Evolutionary conservation across 2,329 filamentous ascomycete species (phyloP), one percentile per base, ranked within the genome.

Genomic region (Aspergillus floridensis): DNA sequence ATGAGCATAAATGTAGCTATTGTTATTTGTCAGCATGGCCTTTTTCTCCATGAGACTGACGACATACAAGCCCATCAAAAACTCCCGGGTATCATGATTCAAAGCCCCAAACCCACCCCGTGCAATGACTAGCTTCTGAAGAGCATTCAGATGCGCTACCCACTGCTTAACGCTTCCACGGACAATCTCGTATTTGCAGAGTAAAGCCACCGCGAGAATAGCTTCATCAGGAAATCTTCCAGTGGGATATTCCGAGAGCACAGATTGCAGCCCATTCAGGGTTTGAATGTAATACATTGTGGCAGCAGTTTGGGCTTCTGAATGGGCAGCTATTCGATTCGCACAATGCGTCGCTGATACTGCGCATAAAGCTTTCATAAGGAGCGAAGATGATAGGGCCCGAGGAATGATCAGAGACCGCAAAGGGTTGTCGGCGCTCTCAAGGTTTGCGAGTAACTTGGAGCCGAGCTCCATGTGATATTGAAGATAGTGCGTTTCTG

Each of bases 131-230:
- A 76, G 56, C 44, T 65, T 70, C 49, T 75, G 71, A 35, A 76
- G 59, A 12, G 73, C 74, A 35, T 72, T 66, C 44, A 76, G 59
- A 57, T 76, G 74, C n/a, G 73, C 67, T 16, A 68, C 66, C 74
- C 74, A 76, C 53, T 75, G 74, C 49, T 71, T 72, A 7, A 76
- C 72, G 46, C 73, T 75, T 14, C 74, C 74, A 14, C 74, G 72
- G 2, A 75, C 70, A 32, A 75, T 67, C 53, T 76, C 74, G 49
- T 75, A 76, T 56, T 76, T 76, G 64, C 72, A 74, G n/a, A 76
- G 60, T 24, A 75, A 66, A 14, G 71, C 74, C 16, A 76, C 70
- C 2, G 74, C 68, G 21, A 75, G 63, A 49, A 76, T 68, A 2
- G 69, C 59, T 50, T 76, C 72, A 38, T 74, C 72, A 3, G 72